A percentile compares a stretch with the other conserved stretches of the same genome.
phyloP scores from a whole-genome alignment of 306 rosid species.

The Albizia julibrissin region DNA sequence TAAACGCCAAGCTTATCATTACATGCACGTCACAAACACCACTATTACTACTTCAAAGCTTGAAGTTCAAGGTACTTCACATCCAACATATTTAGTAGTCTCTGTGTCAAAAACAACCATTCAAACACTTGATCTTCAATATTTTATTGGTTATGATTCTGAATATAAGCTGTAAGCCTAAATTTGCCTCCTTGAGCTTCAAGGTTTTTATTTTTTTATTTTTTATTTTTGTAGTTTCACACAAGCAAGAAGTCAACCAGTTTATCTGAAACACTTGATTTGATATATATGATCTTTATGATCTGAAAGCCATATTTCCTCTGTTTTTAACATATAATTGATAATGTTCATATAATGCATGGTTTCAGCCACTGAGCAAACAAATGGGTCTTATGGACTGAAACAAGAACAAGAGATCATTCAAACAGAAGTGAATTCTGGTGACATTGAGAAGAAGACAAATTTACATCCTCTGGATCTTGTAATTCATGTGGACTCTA shows the following conservation, averaged over 20 bases:
- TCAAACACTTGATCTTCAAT: neutral
- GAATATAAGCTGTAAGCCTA: neutral
- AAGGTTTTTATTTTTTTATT: neutral
- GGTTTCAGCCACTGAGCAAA: constrained; percentile 1
- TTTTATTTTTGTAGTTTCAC: neutral
- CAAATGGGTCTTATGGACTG: constrained; percentile 8
- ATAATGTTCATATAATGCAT: neutral
- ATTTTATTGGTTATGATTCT: neutral
- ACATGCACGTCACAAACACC: neutral
- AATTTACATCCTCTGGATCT: constrained; percentile 33
- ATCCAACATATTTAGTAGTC: neutral
- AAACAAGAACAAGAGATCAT: constrained; percentile 25
- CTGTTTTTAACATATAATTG: neutral
- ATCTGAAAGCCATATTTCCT: neutral
- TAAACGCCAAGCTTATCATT: constrained; percentile 8
- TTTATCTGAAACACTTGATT: neutral
- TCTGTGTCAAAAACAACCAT: neutral
- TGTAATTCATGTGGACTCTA: neutral
- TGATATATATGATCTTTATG: neutral
- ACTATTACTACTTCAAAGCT: neutral
- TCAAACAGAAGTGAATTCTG: neutral
- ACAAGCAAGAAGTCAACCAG: neutral
- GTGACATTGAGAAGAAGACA: neutral
- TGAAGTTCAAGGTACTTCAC: constrained; percentile 10
- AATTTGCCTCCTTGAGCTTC: neutral